Evolutionary conservation across 345 rosid genomes (phyloP), one percentile per base, ranked within the genome.

Genomic region (Carallia pectinifolia): DNA sequence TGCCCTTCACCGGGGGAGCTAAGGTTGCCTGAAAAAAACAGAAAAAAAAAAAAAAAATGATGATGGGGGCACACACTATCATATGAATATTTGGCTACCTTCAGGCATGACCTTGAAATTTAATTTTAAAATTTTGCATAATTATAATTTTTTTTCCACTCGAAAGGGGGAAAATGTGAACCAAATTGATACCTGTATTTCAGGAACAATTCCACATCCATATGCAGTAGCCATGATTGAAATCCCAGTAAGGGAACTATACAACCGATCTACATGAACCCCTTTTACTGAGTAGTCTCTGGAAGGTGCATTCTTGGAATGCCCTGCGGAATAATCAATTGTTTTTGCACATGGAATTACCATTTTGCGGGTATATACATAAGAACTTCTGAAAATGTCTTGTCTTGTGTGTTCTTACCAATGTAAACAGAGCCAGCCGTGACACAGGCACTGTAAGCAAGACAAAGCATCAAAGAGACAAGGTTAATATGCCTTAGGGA

Each of bases 121-220:
- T 12, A 12, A 10, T 10, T 44, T 44, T 10, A 16, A 16, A 44
- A 3, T 3, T 12, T 3, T 44, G 50, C 50, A 12, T 44, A 2
- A 15, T 44, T 44, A 44, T 44, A 10, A 2, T 44, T 12, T 44
- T 44, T 44, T 13, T 4, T 4, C 17, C 16, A 0, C 1, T 15
- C 5, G 17, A 13, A 12, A 44, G 50, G 17, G 16, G 3, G 5
- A 44, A 12, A 44, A 44, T 10, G 1, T 3, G 6, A 60, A 59
- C 15, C 6, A 10, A 30, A 64, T 31, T n/a, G 38, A 56, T 48
- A 82, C 86, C 87, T 88, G 92, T 53, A 86, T 88, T 73, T 88
- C 92, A 6, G 90, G 90, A 33, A 88, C 83, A 15, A 88, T 88
- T 58, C 86, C 93, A 53, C 85, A 68, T 0, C 77, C 90, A 67